A percentile compares a stretch with the other conserved stretches of the same genome.
phyloP scores from a whole-genome alignment of 2,329 filamentous ascomycete species.

The Diaporthe aspalathi region DNA sequence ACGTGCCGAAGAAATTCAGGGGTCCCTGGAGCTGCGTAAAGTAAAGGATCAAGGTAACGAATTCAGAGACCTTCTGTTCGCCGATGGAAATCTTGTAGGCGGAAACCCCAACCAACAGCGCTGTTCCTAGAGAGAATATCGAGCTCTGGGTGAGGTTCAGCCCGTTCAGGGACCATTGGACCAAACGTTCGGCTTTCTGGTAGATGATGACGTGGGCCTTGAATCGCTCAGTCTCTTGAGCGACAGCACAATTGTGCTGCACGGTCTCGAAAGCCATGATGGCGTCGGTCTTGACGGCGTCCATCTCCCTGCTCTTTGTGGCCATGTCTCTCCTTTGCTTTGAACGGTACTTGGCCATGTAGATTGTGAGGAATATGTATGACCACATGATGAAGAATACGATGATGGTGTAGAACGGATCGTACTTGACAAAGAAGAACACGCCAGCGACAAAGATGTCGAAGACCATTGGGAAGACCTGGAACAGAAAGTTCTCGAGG shows the following conservation, averaged over 20 bases:
- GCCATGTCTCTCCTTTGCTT: conserved; percentile 58
- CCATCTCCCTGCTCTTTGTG: conserved; percentile 58
- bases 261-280: conserved; percentile 67
- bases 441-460: conserved; percentile 62
- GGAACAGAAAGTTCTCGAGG: conserved; percentile 60
- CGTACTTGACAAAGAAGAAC: conserved; percentile 58
- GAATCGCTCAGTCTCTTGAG: conserved; percentile 68
- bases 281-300: conserved; percentile 61
- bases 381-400: conserved; percentile 61
- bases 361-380: conserved; percentile 63
- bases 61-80: conserved; percentile 64
- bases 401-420: conserved; percentile 61
- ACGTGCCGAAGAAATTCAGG: conserved; percentile 69
- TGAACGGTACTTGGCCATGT: conserved; percentile 60
- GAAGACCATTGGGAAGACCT: conserved; percentile 62
- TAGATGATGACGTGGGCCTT: conserved; percentile 66
- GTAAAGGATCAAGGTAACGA: conserved; percentile 67
- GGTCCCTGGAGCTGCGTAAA: conserved; percentile 71
- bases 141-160: conserved; percentile 73
- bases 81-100: conserved; percentile 71
- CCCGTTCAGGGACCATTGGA: conserved; percentile 65
- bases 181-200: conserved; percentile 67
- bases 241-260: conserved; percentile 73
- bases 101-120: conserved; percentile 70
- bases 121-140: conserved; percentile 71